phyloP scores from a whole-genome alignment of 306 rosid species.

The Vigna nakashimae region DNA sequence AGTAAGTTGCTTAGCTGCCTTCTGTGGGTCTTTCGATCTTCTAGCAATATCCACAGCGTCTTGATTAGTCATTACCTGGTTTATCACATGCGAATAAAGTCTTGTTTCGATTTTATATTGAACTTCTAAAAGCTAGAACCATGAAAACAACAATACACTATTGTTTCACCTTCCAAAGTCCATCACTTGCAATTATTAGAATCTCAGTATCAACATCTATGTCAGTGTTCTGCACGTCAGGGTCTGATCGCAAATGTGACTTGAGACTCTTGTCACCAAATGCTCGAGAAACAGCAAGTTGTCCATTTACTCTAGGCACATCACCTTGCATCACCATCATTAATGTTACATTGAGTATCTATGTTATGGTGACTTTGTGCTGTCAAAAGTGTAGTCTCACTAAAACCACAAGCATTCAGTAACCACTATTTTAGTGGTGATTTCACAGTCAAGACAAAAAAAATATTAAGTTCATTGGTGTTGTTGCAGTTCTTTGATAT shows the following conservation, averaged over 20 bases:
- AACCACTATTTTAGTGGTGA: not conserved
- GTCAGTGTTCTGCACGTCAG: constrained; percentile 55
- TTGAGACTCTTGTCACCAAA: constrained; percentile 96
- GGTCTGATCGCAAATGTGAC: constrained; percentile 88
- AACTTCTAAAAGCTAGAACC: constrained; percentile 20
- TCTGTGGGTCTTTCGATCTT: constrained; percentile 68
- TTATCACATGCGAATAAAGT: constrained; percentile 40
- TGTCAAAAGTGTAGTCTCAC: not conserved
- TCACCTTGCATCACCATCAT: constrained; percentile 61
- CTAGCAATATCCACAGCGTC: constrained; percentile 88
- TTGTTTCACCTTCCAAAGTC: constrained; percentile 86
- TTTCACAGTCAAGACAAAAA: not conserved
- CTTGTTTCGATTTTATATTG: not conserved
- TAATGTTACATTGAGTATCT: constrained; percentile 36
- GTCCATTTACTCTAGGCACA: constrained; percentile 94
- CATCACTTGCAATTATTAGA: constrained; percentile 87
- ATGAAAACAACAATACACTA: constrained; percentile 26
- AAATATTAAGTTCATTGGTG: no score
- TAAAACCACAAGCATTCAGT: constrained; percentile 13
- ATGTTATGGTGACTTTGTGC: not conserved
- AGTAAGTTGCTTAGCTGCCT: constrained; percentile 83
- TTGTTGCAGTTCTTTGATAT: constrained; percentile 7
- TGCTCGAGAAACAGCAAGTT: constrained; percentile 95
- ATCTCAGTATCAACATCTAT: constrained; percentile 62
- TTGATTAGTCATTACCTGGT: constrained; percentile 88